phyloP scores from a whole-genome alignment of 2,329 filamentous ascomycete species.

The Aureobasidium sp. region DNA sequence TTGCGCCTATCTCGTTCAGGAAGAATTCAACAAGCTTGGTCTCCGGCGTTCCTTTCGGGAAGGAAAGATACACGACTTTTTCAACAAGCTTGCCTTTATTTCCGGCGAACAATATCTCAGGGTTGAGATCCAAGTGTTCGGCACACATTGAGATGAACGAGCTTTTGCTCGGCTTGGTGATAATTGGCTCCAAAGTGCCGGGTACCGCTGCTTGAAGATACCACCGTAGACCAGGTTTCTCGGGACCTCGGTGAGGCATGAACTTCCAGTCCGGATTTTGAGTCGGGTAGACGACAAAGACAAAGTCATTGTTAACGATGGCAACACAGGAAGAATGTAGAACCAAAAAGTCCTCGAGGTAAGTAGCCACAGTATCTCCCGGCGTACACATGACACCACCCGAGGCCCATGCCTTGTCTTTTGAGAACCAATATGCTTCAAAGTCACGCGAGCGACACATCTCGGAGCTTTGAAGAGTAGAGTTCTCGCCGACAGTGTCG shows the following conservation, averaged over 20 bases:
- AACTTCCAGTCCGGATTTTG: slow-evolving; percentile 22
- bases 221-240: slow-evolving; percentile 3
- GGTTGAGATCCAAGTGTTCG: background rate
- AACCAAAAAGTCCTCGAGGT: slow-evolving; percentile 19
- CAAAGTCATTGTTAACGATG: slow-evolving; percentile 12
- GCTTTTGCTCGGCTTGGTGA: background rate
- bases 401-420: background rate
- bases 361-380: background rate
- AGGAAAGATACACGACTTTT: slow-evolving; percentile 21
- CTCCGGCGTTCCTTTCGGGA: slow-evolving; percentile 19
- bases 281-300: slow-evolving; percentile 21
- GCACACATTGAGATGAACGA: background rate
- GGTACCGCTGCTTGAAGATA: slow-evolving; percentile 5
- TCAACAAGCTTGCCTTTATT: slow-evolving; percentile 8
- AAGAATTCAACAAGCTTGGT: slow-evolving; percentile 17
- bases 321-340: slow-evolving; percentile 18
- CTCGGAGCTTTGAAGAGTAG: background rate
- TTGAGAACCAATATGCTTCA: slow-evolving; percentile 1
- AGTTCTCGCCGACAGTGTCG: background rate
- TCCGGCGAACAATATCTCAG: background rate
- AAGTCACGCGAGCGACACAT: slow-evolving; percentile 8
- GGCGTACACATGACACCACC: background rate
- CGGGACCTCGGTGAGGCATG: slow-evolving; percentile 13
- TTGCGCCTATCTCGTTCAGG: slow-evolving; percentile 18
- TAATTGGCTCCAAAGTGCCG: background rate